Evolutionary conservation across 805 yeast genomes (phyloP).

Genomic region (Cyberlindnera misumaiensis): DNA sequence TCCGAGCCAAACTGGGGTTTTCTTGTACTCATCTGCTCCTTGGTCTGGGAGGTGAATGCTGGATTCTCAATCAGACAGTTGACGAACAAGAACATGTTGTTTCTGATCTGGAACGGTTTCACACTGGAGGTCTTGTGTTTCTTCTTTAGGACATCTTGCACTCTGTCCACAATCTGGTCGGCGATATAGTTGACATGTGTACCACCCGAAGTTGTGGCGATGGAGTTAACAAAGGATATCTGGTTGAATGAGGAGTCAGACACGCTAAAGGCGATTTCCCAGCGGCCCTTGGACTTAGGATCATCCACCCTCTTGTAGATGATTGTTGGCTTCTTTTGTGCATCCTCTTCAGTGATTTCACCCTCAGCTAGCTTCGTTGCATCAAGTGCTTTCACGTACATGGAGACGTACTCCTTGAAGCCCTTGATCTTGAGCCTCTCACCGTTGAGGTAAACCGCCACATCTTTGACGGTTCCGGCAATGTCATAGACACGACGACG

Average conservation of each 20-base stretch:
- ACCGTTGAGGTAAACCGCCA: constrained; percentile 74
- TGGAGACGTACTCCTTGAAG: constrained; percentile 83
- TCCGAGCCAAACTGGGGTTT: constrained; percentile 84
- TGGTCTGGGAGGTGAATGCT: constrained; percentile 95
- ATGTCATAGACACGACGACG: constrained; percentile 92
- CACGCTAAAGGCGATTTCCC: constrained; percentile 95
- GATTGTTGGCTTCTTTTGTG: constrained; percentile 47
- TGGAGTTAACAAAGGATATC: constrained; percentile 94
- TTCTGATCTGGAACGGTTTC: constrained; percentile 82
- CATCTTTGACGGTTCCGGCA: constrained; percentile 86
- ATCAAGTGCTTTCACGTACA: constrained; percentile 75
- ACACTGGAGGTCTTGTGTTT: constrained; percentile 60
- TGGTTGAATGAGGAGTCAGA: constrained; percentile 89
- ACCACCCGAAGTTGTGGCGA: constrained; percentile 96
- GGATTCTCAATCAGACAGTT: constrained; percentile 95
- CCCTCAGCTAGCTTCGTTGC: constrained; percentile 28
- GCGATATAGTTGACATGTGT: constrained; percentile 85
- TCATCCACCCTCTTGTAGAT: constrained; percentile 77
- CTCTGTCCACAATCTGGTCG: constrained; percentile 76
- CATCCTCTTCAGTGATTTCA: constrained; percentile 26
- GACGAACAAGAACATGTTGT: constrained; percentile 82
- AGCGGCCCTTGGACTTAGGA: constrained; percentile 38
- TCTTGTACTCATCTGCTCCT: constrained; percentile 90
- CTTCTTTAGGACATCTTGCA: constrained; percentile 67
- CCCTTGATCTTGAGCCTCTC: constrained; percentile 58